phyloP scores from a whole-genome alignment of 306 rosid genomes.

The Purshia tridentata region DNA sequence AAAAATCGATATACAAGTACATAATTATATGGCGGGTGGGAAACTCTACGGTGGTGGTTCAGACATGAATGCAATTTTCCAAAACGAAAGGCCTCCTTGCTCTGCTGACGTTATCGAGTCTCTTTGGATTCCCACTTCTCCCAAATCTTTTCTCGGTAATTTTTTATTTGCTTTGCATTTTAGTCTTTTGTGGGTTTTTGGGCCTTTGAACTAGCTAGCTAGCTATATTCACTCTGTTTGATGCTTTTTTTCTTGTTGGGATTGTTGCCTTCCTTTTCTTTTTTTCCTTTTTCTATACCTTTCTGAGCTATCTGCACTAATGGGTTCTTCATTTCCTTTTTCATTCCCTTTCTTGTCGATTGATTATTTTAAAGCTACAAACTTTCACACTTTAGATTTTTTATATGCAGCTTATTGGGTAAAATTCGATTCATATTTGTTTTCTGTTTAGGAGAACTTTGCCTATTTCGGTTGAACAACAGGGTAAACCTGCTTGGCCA shows the following conservation, averaged over 20 bases:
- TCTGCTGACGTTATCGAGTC: constrained; percentile 59
- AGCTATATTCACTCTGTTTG: background rate
- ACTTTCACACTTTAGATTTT: background rate
- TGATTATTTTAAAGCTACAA: background rate
- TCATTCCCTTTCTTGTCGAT: background rate
- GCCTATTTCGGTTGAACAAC: background rate
- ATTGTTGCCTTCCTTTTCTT: background rate
- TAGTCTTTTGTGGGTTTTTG: background rate
- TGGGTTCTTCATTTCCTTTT: background rate
- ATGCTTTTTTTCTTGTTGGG: background rate
- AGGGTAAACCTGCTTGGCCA: background rate
- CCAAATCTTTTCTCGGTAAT: constrained; percentile 58
- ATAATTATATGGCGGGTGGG: constrained; percentile 43
- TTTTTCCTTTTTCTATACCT: background rate
- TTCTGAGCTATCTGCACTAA: background rate
- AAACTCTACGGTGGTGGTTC: constrained; percentile 46
- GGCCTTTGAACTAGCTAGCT: background rate
- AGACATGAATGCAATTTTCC: constrained; percentile 48
- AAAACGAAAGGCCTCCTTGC: constrained; percentile 50
- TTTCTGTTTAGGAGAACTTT: background rate
- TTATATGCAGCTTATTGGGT: background rate
- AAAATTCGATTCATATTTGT: background rate
- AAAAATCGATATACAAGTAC: background rate
- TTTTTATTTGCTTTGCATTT: constrained; percentile 1
- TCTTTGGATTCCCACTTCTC: constrained; percentile 57